Conservation (phyloP, 2,329 filamentous ascomycete genomes). For the Fusarium nelsonii region DNA sequence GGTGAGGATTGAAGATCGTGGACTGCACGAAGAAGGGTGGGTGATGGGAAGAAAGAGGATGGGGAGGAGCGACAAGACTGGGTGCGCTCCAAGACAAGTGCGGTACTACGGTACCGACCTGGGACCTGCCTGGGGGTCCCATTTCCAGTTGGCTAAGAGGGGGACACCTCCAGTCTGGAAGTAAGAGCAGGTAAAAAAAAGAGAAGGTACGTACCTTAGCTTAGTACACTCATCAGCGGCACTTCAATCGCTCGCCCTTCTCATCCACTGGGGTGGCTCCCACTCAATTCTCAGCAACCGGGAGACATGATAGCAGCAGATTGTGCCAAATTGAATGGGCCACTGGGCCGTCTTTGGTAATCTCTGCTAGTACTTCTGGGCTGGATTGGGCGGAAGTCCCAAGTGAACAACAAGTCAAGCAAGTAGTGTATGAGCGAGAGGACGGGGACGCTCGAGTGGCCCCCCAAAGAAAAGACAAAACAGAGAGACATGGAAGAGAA, state of each 20-base stretch:
- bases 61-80: slow-evolving; percentile 55
- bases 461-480: slow-evolving; percentile 43
- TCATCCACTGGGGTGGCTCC: slow-evolving; percentile 30
- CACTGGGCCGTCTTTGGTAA: slow-evolving; percentile 37
- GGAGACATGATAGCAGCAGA: slow-evolving; percentile 19
- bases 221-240: slow-evolving; percentile 40
- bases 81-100: slow-evolving; percentile 50
- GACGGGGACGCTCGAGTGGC: slow-evolving; percentile 32
- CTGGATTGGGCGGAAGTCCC: slow-evolving; percentile 28
- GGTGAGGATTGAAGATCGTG: slow-evolving; percentile 48
- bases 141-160: slow-evolving; percentile 47
- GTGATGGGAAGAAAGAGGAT: slow-evolving; percentile 52
- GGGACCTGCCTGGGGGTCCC: slow-evolving; percentile 45
- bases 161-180: slow-evolving; percentile 28
- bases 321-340: slow-evolving; percentile 37
- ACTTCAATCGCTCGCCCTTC: slow-evolving; percentile 33
- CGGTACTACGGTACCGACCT: slow-evolving; percentile 48
- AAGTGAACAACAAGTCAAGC: slow-evolving; percentile 17
- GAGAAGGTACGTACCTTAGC: slow-evolving; percentile 48
- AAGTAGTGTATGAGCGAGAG: slow-evolving; percentile 20
- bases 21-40: slow-evolving; percentile 53
- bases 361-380: slow-evolving; percentile 35
- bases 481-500: slow-evolving; percentile 45
- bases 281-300: slow-evolving; percentile 28
- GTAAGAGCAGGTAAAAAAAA: slow-evolving; percentile 24